A percentile compares a stretch with the other conserved stretches of the same genome.
phyloP scores from a whole-genome alignment of 495 filamentous ascomycete species.

The Astrothelium macrocarpum region DNA sequence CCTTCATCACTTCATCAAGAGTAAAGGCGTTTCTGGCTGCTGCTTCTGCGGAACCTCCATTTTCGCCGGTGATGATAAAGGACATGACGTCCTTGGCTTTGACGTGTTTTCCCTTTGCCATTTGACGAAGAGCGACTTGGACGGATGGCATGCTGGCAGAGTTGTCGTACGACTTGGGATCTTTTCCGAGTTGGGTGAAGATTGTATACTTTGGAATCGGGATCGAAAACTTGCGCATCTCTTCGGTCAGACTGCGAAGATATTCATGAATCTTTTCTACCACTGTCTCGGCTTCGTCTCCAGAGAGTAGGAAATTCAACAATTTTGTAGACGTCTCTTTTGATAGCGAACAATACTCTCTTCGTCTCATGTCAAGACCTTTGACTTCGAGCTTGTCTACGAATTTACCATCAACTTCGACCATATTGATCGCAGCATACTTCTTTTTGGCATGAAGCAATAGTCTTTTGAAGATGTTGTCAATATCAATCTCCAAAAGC shows the following conservation, averaged over 20 bases:
- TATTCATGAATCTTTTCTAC: conserved; percentile 88
- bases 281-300: conserved; percentile 81
- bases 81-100: conserved; percentile 91
- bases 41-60: conserved; percentile 57
- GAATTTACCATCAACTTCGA: conserved; percentile 79
- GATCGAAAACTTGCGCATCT: conserved; percentile 70
- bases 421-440: conserved; percentile 92
- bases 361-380: conserved; percentile 91
- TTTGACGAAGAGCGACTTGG: conserved; percentile 82
- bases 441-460: conserved; percentile 98
- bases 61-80: conserved; percentile 81
- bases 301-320: conserved; percentile 84
- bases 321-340: conserved; percentile 82
- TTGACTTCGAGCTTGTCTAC: conserved; percentile 96
- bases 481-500: conserved; percentile 92
- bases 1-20: conserved; percentile 72
- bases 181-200: conserved; percentile 93
- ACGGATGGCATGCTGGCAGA: conserved; percentile 92
- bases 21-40: conserved; percentile 82
- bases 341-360: conserved; percentile 89
- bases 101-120: conserved; percentile 76
- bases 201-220: conserved; percentile 86
- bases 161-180: conserved; percentile 87
- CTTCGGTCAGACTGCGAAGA: conserved; percentile 65
- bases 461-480: conserved; percentile 91